Base-by-base conservation (phyloP, 371 early-diverging fungal species). In the Capniomyces stellatus region DNA sequence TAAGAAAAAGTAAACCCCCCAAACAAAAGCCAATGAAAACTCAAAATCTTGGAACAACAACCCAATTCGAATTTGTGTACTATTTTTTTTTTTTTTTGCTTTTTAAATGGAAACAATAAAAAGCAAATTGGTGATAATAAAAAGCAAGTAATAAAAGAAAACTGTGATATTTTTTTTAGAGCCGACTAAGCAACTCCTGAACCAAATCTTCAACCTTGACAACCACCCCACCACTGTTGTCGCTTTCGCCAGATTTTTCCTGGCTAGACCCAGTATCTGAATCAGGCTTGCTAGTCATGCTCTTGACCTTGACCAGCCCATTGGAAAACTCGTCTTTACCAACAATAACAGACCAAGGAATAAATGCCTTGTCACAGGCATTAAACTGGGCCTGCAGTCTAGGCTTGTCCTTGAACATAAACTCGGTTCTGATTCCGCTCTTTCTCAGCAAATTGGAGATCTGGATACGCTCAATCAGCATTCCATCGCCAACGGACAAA, bases 361-460 rank as follows among this genome's bases (percentile, higher is more conserved):
- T 90, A 58, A 79, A 77, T 39, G 87, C 85, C 47, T 77, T 79
- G 54, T 89, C 89, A 63, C 88, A 88, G 22, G 58, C 70, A 54
- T 77, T 76, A 67, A 83, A 91, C 64, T 94, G 89, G 24, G 66
- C 71, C 46, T 79, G 81, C 44, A 87, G 70, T 60, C 87, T 79
- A n/a, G 87, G 86, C 64, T 93, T 89, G 43, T 73, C 72, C 72
- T 94, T 98, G 75, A 85, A 91, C 69, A 87, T 77, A 64, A 86
- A 97, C 71, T 92, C 92, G 24, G 89, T 75, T 43, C 72, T 78
- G 58, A 98, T 82, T 6, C 81, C 86, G 27, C 72, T 74, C 65
- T 89, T 82, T 92, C 98, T 92, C 8, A 98, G 75, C 62, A 87
- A 79, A 18, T 72, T 74, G 42, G 82, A 81, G 55, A 95, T 73